These are phyloP conservation scores for Trametes cubensis DNA, from an alignment of 768 basidiomycete genomes.

Conservation along the genomic window DNA sequence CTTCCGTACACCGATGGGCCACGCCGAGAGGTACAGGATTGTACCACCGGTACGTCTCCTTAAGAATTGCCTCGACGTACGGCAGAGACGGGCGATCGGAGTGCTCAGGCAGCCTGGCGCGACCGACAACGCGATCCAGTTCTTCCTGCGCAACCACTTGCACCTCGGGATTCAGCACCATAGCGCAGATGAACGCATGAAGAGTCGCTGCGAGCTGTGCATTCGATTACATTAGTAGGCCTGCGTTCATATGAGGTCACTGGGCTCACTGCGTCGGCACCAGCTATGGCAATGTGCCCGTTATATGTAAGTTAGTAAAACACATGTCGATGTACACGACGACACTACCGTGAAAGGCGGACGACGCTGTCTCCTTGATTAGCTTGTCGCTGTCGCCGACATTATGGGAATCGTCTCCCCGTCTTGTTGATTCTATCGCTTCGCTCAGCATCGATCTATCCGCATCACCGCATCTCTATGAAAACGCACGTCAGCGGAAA, in stretches of 20 bases:
- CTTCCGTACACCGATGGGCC: conserved; percentile 38
- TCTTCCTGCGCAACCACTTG: conserved; percentile 20
- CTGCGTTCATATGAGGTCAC: too few relatives aligned
- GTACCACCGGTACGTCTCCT: conserved; percentile 22
- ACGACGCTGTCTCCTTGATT: conserved; percentile 12
- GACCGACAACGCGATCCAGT: conserved; percentile 22
- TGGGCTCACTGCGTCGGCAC: background rate
- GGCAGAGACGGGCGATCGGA: conserved; percentile 18
- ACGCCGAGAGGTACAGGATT: conserved; percentile 13
- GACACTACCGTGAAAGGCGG: background rate
- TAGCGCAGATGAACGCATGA: conserved; percentile 9
- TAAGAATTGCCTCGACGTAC: conserved; percentile 22
- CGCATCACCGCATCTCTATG: conserved; percentile 30
- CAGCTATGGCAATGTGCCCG: background rate
- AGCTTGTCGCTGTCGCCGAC: too few relatives aligned
- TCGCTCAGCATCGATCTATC: background rate
- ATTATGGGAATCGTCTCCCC: too few relatives aligned
- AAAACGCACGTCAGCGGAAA: too few relatives aligned
- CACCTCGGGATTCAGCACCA: conserved; percentile 13
- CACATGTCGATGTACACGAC: too few relatives aligned
- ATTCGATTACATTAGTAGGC: too few relatives aligned
- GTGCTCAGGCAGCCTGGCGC: conserved; percentile 20
- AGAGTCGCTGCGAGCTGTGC: conserved; percentile 2
- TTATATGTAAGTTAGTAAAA: too few relatives aligned
- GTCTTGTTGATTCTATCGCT: background rate